Conservation (phyloP, 2,329 filamentous ascomycete genomes). For the Hirsutella minnesotensis region DNA sequence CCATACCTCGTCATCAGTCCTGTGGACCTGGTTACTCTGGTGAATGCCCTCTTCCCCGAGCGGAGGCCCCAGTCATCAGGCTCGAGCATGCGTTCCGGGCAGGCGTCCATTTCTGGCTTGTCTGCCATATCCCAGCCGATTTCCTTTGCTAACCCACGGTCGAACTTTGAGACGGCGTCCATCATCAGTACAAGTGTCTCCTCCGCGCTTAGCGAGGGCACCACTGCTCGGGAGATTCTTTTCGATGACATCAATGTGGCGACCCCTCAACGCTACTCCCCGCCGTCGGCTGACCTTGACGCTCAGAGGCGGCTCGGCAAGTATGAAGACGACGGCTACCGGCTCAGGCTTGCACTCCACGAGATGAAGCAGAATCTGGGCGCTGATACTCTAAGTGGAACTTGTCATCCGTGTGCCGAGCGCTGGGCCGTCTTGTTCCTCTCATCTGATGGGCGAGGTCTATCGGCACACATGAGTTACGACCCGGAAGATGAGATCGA, state of each 20-base stretch:
- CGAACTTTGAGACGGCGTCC: conserved; percentile 53
- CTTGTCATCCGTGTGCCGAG: conserved; percentile 69
- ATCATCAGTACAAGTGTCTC: conserved; percentile 62
- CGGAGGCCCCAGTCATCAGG: conserved; percentile 51
- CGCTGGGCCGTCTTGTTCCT: conserved; percentile 76
- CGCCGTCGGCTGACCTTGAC: conserved; percentile 33
- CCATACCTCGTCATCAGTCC: conserved; percentile 72
- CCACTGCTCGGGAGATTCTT: conserved; percentile 52
- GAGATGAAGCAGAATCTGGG: conserved; percentile 60
- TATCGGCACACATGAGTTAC: conserved; percentile 63
- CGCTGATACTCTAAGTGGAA: conserved; percentile 49
- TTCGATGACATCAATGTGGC: conserved; percentile 41
- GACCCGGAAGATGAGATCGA: conserved; percentile 54
- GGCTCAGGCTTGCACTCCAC: conserved; percentile 54
- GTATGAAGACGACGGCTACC: conserved; percentile 53
- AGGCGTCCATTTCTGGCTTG: conserved; percentile 55
- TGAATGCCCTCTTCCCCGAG: conserved; percentile 76
- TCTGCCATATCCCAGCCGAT: conserved; percentile 56
- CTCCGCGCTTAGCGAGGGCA: conserved; percentile 58
- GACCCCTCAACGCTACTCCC: conserved; percentile 42
- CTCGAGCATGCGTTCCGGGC: conserved; percentile 53
- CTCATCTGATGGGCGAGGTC: conserved; percentile 55
- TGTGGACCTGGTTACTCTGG: conserved; percentile 65
- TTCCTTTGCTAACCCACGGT: conserved; percentile 40
- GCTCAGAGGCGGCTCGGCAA: conserved; percentile 32